Evolutionary conservation across 2,329 filamentous ascomycete genomes (phyloP).

Genomic region (Xylaria sp.): DNA sequence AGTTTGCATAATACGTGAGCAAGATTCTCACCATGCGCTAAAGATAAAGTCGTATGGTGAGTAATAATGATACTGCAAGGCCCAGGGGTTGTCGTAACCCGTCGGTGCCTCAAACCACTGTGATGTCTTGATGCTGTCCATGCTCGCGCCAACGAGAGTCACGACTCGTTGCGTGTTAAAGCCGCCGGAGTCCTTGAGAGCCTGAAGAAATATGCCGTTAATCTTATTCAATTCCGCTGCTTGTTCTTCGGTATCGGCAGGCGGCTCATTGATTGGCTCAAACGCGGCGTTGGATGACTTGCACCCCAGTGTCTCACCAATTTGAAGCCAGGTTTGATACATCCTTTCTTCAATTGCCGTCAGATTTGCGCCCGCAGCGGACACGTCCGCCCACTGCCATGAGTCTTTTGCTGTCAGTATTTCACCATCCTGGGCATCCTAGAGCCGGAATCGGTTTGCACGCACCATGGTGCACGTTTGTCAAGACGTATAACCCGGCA

Average conservation of each 20-base stretch:
- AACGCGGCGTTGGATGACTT: constrained; percentile 66
- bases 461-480: constrained; percentile 66
- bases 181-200: constrained; percentile 64
- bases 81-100: constrained; percentile 66
- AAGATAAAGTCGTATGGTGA: constrained; percentile 64
- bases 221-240: constrained; percentile 64
- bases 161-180: constrained; percentile 67
- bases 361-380: constrained; percentile 57
- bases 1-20: not conserved
- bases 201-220: constrained; percentile 66
- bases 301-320: constrained; percentile 64
- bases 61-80: constrained; percentile 72
- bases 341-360: constrained; percentile 67
- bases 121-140: constrained; percentile 64
- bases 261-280: constrained; percentile 70
- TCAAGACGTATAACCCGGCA: constrained; percentile 62
- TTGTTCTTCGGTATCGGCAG: constrained; percentile 62
- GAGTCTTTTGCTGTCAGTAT: constrained; percentile 54
- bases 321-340: constrained; percentile 67
- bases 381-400: constrained; percentile 68
- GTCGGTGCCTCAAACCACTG: constrained; percentile 63
- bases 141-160: constrained; percentile 62
- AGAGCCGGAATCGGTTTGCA: not conserved
- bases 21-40: constrained; percentile 52
- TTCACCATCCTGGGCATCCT: not conserved